Percentiles rank a stretch among this genome's conserved stretches.
Evolutionary conservation across 2,329 filamentous ascomycete genomes (phyloP).

Genomic region (Arachnomyces sp.): DNA sequence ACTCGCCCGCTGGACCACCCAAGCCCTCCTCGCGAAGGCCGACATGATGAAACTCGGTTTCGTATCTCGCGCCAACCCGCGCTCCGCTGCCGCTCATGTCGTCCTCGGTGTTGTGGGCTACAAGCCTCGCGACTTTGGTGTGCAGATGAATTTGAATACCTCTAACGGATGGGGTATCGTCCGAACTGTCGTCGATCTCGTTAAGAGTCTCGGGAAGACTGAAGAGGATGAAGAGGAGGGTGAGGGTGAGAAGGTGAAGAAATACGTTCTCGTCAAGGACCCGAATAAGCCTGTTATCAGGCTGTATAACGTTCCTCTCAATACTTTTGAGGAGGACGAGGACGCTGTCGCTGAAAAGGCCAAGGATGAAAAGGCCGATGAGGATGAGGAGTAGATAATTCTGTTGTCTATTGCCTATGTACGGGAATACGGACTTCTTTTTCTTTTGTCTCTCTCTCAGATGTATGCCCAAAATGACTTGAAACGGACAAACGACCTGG

Average conservation of each 20-base stretch:
- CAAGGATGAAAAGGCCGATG: conserved; percentile 49
- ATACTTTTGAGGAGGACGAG: conserved; percentile 85
- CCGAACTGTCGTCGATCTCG: conserved; percentile 89
- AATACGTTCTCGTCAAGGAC: conserved; percentile 62
- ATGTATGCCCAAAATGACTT: no score
- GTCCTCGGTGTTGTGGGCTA: conserved; percentile 93
- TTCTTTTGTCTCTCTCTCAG: conserved; percentile 7
- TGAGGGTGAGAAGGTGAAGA: conserved; percentile 33
- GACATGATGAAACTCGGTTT: conserved; percentile 99
- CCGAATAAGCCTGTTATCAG: conserved; percentile 95
- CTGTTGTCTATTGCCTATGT: conserved; percentile 13
- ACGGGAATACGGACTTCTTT: conserved; percentile 6
- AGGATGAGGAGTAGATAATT: conserved; percentile 44
- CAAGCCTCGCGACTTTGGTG: conserved; percentile 94
- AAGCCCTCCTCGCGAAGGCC: conserved; percentile 94
- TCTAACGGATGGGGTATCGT: conserved; percentile 99
- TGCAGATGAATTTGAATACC: conserved; percentile 95
- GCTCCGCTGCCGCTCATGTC: conserved; percentile 87
- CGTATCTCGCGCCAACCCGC: conserved; percentile 88
- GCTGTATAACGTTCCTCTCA: conserved; percentile 80
- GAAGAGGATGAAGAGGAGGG: conserved; percentile 29
- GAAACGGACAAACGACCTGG: no score
- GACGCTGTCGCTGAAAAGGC: conserved; percentile 52
- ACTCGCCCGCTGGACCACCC: conserved; percentile 93
- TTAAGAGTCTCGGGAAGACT: conserved; percentile 29